These are phyloP conservation scores for Drechslerella stenobrocha DNA, from an alignment of 2,329 filamentous ascomycete genomes.

Conservation along the genomic window DNA sequence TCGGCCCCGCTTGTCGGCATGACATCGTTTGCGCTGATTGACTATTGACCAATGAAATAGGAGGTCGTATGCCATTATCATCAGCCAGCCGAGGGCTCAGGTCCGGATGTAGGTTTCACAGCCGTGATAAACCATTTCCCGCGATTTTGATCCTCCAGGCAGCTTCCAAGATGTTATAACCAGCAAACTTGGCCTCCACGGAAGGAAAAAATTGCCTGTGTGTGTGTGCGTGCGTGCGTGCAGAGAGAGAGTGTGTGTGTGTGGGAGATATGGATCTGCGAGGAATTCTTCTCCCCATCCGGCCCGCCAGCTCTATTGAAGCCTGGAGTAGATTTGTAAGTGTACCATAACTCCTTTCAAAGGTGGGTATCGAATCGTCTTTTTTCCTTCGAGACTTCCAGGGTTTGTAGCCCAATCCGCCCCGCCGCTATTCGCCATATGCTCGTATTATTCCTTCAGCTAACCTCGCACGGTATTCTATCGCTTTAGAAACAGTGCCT, in stretches of 20 bases:
- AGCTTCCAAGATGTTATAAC: conserved; percentile 11
- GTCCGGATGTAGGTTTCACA: conserved; percentile 18
- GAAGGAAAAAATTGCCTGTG: too few relatives aligned
- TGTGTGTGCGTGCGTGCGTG: too few relatives aligned
- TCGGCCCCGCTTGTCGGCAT: conserved; percentile 16
- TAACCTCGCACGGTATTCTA: conserved; percentile 21
- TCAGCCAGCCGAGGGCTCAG: conserved; percentile 37
- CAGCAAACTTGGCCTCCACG: conserved; percentile 9
- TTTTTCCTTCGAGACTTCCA: conserved; percentile 26
- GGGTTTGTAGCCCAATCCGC: conserved; percentile 11
- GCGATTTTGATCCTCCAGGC: conserved; percentile 26
- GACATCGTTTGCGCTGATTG: not conserved
- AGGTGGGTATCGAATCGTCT: conserved; percentile 11
- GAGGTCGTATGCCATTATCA: conserved; percentile 31
- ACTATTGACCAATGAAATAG: conserved; percentile 11
- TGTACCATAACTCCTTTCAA: conserved; percentile 30
- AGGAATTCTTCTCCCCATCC: too few relatives aligned
- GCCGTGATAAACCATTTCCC: conserved; percentile 45
- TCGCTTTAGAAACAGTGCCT: conserved; percentile 33
- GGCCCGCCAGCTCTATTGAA: too few relatives aligned
- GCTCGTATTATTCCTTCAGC: conserved; percentile 13
- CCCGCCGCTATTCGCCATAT: conserved; percentile 24
- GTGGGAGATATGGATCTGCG: not conserved
- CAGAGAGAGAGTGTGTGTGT: too few relatives aligned
- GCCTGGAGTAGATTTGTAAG: too few relatives aligned